These are phyloP conservation scores for Hyaloraphidium curvatum DNA, from an alignment of 192 early-diverging fungal species.

Conservation along the genomic window DNA sequence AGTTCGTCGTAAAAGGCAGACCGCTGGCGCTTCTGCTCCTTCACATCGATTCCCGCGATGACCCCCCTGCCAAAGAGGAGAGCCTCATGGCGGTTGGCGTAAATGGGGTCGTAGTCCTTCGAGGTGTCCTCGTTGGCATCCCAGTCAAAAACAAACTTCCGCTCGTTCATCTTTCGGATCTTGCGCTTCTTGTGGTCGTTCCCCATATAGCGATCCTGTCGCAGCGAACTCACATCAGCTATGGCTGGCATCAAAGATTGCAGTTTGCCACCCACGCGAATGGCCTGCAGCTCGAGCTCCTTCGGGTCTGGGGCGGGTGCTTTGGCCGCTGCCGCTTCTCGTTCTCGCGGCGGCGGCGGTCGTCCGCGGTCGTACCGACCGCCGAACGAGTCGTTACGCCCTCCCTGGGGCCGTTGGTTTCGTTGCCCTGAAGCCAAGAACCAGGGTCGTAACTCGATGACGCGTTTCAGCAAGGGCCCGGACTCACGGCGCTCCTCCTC, in stretches of 20 bases:
- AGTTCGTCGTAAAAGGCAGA: constrained; percentile 49
- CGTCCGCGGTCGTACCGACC: constrained; percentile 11
- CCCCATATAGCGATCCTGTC: constrained; percentile 64
- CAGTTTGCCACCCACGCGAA: constrained; percentile 14
- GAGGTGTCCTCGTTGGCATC: constrained; percentile 89
- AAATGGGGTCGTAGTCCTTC: constrained; percentile 76
- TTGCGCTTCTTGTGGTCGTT: constrained; percentile 50
- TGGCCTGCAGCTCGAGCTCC: constrained; percentile 38
- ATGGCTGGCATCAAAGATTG: too few species aligned
- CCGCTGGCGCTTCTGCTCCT: constrained; percentile 45
- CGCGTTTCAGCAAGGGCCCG: too few species aligned
- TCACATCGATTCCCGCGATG: constrained; percentile 66
- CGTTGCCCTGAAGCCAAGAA: too few species aligned
- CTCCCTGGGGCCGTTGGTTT: too few species aligned
- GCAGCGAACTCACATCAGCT: neutral
- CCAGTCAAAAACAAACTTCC: constrained; percentile 98
- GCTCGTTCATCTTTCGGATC: constrained; percentile 68
- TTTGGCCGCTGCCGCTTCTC: constrained; percentile 2
- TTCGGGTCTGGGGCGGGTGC: constrained; percentile 20
- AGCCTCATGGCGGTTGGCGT: constrained; percentile 41
- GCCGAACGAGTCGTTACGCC: too few species aligned
- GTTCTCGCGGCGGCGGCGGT: constrained; percentile 6
- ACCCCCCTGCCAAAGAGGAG: constrained; percentile 74
- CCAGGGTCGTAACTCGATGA: too few species aligned
- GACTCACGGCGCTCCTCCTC: neutral